Evolutionary conservation across 306 rosid genomes (phyloP).

Genomic region (Glycine latifolia): DNA sequence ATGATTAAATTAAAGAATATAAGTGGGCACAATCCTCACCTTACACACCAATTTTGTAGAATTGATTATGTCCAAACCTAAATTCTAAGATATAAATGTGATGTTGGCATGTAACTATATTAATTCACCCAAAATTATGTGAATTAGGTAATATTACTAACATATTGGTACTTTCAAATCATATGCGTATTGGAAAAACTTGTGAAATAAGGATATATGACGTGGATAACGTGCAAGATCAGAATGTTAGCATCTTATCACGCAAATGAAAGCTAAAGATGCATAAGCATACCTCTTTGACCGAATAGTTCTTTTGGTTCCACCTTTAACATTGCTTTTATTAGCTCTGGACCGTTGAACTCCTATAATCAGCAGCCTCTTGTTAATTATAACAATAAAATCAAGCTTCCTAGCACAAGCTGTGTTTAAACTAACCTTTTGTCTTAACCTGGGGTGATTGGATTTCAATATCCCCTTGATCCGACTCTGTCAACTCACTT

Average conservation of each 20-base stretch:
- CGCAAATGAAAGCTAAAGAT: constrained; percentile 23
- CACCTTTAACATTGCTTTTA: constrained; percentile 59
- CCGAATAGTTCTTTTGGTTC: constrained; percentile 48
- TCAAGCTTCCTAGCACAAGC: constrained; percentile 12
- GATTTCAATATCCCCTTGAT: constrained; percentile 49
- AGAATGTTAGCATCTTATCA: constrained; percentile 8
- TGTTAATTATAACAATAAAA: constrained; percentile 5
- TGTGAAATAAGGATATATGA: neutral
- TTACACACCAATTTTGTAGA: too few relatives aligned
- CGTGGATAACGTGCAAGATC: constrained; percentile 35
- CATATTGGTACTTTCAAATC: too few relatives aligned
- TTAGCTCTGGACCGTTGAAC: constrained; percentile 51
- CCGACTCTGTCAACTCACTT: constrained; percentile 61
- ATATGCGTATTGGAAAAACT: too few relatives aligned
- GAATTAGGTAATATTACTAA: too few relatives aligned
- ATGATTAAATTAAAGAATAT: too few relatives aligned
- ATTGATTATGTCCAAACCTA: too few relatives aligned
- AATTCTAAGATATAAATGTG: too few relatives aligned
- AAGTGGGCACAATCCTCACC: too few relatives aligned
- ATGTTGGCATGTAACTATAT: too few relatives aligned
- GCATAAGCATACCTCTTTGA: constrained; percentile 56
- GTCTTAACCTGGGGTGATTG: constrained; percentile 57
- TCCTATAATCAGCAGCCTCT: constrained; percentile 50
- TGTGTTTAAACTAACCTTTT: constrained; percentile 54
- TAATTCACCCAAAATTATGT: too few relatives aligned